Conservation (phyloP, 2,329 filamentous ascomycete species). For the Penicillium sp. region DNA sequence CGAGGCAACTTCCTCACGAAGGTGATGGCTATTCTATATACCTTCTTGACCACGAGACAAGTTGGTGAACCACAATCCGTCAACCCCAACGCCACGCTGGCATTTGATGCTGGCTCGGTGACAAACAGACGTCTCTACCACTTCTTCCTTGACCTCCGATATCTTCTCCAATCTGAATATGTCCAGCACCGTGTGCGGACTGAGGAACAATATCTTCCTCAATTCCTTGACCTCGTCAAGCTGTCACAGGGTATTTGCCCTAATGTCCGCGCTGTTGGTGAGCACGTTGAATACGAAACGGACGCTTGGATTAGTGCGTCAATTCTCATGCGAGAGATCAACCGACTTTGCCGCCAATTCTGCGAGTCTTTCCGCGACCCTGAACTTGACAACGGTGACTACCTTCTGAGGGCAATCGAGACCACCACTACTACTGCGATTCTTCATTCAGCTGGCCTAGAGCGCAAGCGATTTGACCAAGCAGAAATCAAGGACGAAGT, state of each 20-base stretch:
- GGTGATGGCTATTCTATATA: constrained; percentile 93
- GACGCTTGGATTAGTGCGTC: constrained; percentile 98
- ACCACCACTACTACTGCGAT: constrained; percentile 79
- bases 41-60: constrained; percentile 92
- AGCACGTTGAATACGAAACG: constrained; percentile 97
- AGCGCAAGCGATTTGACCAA: constrained; percentile 78
- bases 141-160: constrained; percentile 93
- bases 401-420: constrained; percentile 66
- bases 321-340: constrained; percentile 90
- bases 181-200: constrained; percentile 80
- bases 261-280: constrained; percentile 84
- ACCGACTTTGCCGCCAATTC: constrained; percentile 83
- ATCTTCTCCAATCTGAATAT: constrained; percentile 82
- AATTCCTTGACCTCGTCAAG: constrained; percentile 94
- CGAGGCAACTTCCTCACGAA: constrained; percentile 94
- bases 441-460: constrained; percentile 82
- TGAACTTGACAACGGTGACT: constrained; percentile 61
- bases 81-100: constrained; percentile 77
- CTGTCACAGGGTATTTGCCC: constrained; percentile 96
- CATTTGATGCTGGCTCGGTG: constrained; percentile 90
- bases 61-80: constrained; percentile 92
- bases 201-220: constrained; percentile 83
- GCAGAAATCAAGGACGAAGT: constrained; percentile 85
- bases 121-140: constrained; percentile 96
- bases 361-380: constrained; percentile 78